Evolutionary conservation across 129 eudicot genomes (phyloP), one percentile per base, ranked within the genome.

Genomic region (Centaurea solstitialis): DNA sequence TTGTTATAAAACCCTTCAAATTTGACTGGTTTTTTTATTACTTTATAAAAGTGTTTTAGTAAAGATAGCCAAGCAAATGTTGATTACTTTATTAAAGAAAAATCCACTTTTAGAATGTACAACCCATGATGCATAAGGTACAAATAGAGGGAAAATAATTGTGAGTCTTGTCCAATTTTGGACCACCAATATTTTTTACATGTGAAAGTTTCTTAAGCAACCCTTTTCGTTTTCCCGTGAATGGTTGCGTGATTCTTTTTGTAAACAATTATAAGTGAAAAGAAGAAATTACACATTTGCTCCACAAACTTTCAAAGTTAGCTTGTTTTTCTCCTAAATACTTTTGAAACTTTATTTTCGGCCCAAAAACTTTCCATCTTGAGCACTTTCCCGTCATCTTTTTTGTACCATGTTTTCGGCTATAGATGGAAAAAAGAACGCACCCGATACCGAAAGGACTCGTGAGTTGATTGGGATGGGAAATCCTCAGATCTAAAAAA

Each of bases 211-310:
- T 70, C 12, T 53, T 70, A 10, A 68, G 41, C 74, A 35, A 43
- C 66, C 33, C 66, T 10, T 43, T 33, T 72, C 30, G 37, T 12
- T 76, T 70, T 76, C 10, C 79, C 85, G 62, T 80, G 75, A 79
- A 85, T 80, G 84, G 74, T 80, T 85, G 81, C 85, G 85, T 80
- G 85, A 85, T 83, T 43, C 74, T 40, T 82, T 82, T 70, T 40
- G 15, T 41, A 47, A 82, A 41, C 26, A 82, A 47, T 6, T 7
- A 74, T 7, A 74, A 59, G 39, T 18, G 57, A 66, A 66, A 35
- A 50, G 62, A n/a, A 33, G 35, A 69, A 59, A 2, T 59, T 59
- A 69, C 70, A 69, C 24, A 10, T 76, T 41, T 70, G 47, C 38
- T 70, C 73, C 77, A 66, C 40, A 40, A 13, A 15, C 71, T 12